phyloP scores from a whole-genome alignment of 2,329 filamentous ascomycete species.

The Calonectria pauciramosa region DNA sequence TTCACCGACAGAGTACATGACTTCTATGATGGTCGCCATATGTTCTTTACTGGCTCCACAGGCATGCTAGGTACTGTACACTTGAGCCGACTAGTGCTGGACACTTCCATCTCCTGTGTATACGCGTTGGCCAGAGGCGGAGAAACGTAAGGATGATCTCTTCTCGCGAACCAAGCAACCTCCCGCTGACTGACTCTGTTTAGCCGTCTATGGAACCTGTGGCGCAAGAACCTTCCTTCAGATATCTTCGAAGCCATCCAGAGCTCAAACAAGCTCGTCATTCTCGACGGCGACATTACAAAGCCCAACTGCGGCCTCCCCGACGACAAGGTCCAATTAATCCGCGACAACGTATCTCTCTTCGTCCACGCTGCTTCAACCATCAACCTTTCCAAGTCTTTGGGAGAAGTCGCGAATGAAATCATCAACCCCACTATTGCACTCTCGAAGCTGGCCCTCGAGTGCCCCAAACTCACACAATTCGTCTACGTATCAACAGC shows the following conservation, averaged over 20 bases:
- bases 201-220: background rate
- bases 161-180: background rate
- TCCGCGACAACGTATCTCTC: background rate
- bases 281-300: slow-evolving; percentile 1
- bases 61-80: slow-evolving; percentile 4
- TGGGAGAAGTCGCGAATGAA: background rate
- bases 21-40: background rate
- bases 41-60: background rate
- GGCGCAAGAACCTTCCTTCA: background rate
- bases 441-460: background rate
- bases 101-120: background rate
- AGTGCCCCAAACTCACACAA: background rate
- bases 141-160: background rate
- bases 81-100: background rate
- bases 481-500: slow-evolving; percentile 7
- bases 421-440: background rate
- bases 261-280: background rate
- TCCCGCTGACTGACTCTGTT: background rate
- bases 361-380: slow-evolving; percentile 6
- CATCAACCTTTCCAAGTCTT: background rate
- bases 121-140: background rate
- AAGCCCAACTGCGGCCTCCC: background rate
- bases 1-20: background rate
- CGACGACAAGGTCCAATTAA: background rate
- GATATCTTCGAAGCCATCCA: background rate